Evolutionary conservation across 345 rosid species (phyloP), one percentile per base, ranked within the genome.

Genomic region (Sisymbrium altissimum): DNA sequence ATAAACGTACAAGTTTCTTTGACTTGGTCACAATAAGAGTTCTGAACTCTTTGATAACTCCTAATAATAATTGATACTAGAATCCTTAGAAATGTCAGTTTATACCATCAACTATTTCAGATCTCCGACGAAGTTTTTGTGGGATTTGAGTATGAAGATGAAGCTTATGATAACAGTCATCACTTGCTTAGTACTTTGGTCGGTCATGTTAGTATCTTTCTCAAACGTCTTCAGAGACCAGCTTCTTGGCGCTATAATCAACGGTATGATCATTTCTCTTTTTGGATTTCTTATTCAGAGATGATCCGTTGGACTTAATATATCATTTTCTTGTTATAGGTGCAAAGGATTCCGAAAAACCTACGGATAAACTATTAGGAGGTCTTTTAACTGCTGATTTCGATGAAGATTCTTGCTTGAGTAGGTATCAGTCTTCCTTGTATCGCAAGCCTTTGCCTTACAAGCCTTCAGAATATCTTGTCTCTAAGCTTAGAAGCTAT

Each of bases 401-500:
- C 5, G 40, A 76, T 64, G 48, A 72, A 30, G 50, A 15, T 29
- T 71, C 74, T 70, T 82, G 85, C 43, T n/a, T 46, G 3, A 82
- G 85, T 64, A 79, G 83, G 36, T 72, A 79, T 52, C 50, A 69
- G 29, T 30, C 17, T 21, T 58, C 39, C 45, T 58, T 72, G 52
- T 79, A 72, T 45, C 83, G 81, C 40, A 79, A 79, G 43, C 6
- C 73, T 38, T 72, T 55, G 2, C 74, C 73, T 5, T 63, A 71
- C 64, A 75, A 43, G 2, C 57, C 80, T 49, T 74, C 80, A 50
- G 3, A 64, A 11, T 62, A 67, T 45, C 83, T 83, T 9, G 14
- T 70, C 64, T 80, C 83, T 30, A 77, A 68, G 33, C 80, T 83
- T 11, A 68, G 80, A 66, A 64, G 17, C 68, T 80, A 83, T 19